Base-by-base conservation (phyloP, 164 flowering plant species). In the Chloranthus sessilifolius region DNA sequence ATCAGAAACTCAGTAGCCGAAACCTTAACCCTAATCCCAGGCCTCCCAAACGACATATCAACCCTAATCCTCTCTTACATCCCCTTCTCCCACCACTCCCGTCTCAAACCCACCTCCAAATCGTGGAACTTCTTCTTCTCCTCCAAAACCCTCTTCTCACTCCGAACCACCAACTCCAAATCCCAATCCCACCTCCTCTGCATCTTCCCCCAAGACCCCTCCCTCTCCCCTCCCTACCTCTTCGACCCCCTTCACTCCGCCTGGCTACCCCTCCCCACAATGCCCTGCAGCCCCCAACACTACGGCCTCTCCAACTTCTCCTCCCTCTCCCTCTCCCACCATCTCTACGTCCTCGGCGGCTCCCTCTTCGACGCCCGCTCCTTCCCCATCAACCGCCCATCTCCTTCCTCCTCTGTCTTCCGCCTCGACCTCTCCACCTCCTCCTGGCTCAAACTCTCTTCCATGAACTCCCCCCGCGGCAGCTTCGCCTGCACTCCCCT, bases 281-380 rank as follows among this genome's bases (percentile, higher is more conserved):
- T 76, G 76, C 99, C 99, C 10, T 78, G 87, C 43, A 72, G 76
- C 55, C 91, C 95, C 5, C 74, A 79, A 37, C 77, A 56, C 3
- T 86, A 88, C 44, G 88, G 82, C 6, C 80, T 84, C 60, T 76
- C 88, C 64, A 92, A 92, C 48, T 92, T 92, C 77, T 37, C 72
- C 24, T 58, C 95, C 26, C 23, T 84, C 30, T 46, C 94, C 8
- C 49, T 78, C 14, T 78, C 75, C 4, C 59, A 77, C 25, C 44
- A 67, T 30, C 43, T 92, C 5, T 92, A 76, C 58, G 85, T 92
- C 46, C 68, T 88, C 37, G 98, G 98, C n/a, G 96, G 99, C 1
- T 83, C 96, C 26, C 64, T 69, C 15, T 88, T 92, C 58, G 99
- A 92, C 48, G 64, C 89, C 20, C 60, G 99, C 14, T 80, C 96